Conservation (phyloP, 345 rosid species). For the Corchorus olitorius region DNA sequence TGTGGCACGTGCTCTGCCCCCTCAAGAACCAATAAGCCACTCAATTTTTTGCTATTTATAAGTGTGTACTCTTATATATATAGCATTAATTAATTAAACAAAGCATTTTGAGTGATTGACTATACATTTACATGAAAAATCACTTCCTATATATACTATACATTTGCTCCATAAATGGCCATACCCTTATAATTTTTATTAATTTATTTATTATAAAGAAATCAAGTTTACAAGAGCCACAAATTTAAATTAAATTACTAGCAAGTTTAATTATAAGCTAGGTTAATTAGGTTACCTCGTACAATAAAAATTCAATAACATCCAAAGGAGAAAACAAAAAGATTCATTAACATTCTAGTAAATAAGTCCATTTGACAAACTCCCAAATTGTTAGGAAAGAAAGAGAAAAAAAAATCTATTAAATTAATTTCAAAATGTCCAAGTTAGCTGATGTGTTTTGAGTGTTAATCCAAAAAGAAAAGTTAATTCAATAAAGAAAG, state of each 20-base stretch:
- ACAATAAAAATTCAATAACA: background rate
- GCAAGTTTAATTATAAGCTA: background rate
- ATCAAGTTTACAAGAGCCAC: background rate
- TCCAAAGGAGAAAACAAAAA: too few relatives aligned
- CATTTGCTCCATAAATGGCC: background rate
- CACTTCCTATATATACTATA: background rate
- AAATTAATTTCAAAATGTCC: background rate
- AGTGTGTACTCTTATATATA: background rate
- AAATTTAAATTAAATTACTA: background rate
- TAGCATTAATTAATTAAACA: background rate
- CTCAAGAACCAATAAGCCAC: conserved; percentile 3
- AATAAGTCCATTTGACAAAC: background rate
- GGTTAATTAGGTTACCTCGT: too few relatives aligned
- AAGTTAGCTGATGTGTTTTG: background rate
- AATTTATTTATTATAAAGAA: background rate
- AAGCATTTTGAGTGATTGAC: background rate
- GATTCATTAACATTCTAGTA: background rate
- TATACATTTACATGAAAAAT: background rate
- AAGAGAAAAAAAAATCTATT: background rate
- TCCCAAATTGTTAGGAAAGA: background rate
- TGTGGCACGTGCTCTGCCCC: conserved; percentile 4
- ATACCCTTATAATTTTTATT: background rate
- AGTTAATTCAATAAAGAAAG: too few relatives aligned
- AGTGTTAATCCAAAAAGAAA: background rate
- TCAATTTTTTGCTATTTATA: background rate